phyloP scores from a whole-genome alignment of 768 basidiomycete species.

The Tulasnella sp. region DNA sequence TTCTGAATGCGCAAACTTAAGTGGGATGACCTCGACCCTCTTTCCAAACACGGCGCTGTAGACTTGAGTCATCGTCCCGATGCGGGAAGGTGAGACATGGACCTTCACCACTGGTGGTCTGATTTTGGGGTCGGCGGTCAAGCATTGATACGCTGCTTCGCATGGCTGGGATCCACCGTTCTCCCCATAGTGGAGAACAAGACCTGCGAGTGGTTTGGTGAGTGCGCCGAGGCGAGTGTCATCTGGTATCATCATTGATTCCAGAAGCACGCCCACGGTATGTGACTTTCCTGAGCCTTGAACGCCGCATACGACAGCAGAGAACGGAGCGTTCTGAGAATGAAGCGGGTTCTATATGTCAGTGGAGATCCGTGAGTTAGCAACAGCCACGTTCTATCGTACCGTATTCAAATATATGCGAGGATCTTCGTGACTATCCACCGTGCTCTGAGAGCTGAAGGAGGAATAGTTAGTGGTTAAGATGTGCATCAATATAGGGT shows the following conservation, averaged over 20 bases:
- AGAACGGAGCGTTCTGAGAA: slow-evolving; percentile 13
- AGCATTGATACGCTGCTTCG: slow-evolving; percentile 53
- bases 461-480: too few species aligned
- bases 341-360: too few species aligned
- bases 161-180: slow-evolving; percentile 50
- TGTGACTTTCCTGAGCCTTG: slow-evolving; percentile 16
- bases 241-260: slow-evolving; percentile 10
- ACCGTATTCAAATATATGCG: slow-evolving; percentile 62
- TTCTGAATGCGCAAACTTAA: slow-evolving; percentile 28
- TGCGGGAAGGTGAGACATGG: slow-evolving; percentile 49
- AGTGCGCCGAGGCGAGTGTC: slow-evolving; percentile 6
- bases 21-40: slow-evolving; percentile 24
- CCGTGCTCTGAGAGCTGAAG: slow-evolving; percentile 29
- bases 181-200: slow-evolving; percentile 58
- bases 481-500: too few species aligned
- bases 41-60: slow-evolving; percentile 29
- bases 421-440: slow-evolving; percentile 32
- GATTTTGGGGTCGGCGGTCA: slow-evolving; percentile 24
- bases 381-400: background rate
- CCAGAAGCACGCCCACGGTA: slow-evolving; percentile 9
- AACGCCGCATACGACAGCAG: slow-evolving; percentile 14
- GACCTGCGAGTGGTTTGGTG: slow-evolving; percentile 35
- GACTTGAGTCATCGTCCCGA: slow-evolving; percentile 47
- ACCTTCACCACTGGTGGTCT: slow-evolving; percentile 30
- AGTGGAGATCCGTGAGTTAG: too few species aligned